A percentile compares a stretch with the other conserved stretches of the same genome.
phyloP scores from a whole-genome alignment of 148 eudicot species.

The Euryodendron excelsum region DNA sequence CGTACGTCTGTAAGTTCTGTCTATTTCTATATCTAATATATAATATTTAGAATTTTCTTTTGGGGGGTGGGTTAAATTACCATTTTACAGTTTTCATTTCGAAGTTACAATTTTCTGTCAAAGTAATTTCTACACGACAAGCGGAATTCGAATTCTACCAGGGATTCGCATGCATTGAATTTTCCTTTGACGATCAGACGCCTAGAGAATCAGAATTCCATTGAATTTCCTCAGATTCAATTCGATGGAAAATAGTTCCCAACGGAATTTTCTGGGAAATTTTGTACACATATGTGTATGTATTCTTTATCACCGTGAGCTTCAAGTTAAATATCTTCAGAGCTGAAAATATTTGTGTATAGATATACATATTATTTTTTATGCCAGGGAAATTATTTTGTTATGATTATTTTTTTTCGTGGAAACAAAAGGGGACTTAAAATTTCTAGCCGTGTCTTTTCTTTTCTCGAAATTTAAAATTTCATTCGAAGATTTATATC shows the following conservation, averaged over 20 bases:
- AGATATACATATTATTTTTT: no score
- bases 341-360: neutral
- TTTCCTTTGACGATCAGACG: neutral
- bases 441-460: neutral
- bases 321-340: neutral
- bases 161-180: neutral
- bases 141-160: neutral
- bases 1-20: conserved; percentile 4
- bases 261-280: neutral
- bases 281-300: neutral
- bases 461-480: neutral
- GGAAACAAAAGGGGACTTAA: neutral
- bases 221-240: neutral
- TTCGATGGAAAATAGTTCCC: neutral
- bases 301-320: neutral
- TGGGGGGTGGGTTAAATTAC: neutral
- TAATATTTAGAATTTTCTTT: neutral
- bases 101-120: neutral
- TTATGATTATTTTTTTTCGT: neutral
- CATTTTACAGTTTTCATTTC: neutral
- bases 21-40: neutral
- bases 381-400: no score
- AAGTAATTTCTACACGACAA: neutral
- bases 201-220: neutral
- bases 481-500: neutral